Conservation (phyloP, 1,284 basidiomycete species). For the Irpex sp. region DNA sequence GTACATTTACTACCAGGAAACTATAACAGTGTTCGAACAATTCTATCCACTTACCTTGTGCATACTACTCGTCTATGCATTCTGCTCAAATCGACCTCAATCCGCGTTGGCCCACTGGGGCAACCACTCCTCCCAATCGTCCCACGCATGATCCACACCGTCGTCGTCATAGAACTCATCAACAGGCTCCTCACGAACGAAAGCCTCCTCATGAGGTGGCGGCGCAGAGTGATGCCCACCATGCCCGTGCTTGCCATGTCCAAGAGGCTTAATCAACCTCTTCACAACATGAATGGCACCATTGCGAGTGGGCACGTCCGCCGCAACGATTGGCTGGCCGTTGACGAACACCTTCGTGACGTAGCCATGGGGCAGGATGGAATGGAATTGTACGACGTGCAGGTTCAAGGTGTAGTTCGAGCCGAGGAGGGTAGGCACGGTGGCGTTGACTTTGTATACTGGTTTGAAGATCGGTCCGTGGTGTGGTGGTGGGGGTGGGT, state of each 20-base stretch:
- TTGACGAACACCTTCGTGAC: slow-evolving; percentile 51
- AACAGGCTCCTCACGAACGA: not conserved
- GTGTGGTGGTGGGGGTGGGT: slow-evolving; percentile 21
- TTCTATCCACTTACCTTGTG: no score
- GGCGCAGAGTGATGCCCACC: not conserved
- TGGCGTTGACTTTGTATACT: slow-evolving; percentile 38
- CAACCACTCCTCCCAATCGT: slow-evolving; percentile 57
- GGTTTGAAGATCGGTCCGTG: slow-evolving; percentile 14
- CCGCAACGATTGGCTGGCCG: slow-evolving; percentile 36
- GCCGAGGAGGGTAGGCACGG: slow-evolving; percentile 42
- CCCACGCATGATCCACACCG: slow-evolving; percentile 36
- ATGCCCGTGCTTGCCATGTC: not conserved
- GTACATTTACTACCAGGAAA: no score
- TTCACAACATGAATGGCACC: slow-evolving; percentile 57
- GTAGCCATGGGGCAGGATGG: slow-evolving; percentile 31
- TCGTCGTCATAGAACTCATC: slow-evolving; percentile 11
- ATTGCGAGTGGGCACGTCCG: slow-evolving; percentile 56
- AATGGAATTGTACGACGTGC: slow-evolving; percentile 44
- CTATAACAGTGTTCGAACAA: no score
- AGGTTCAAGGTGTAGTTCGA: slow-evolving; percentile 43
- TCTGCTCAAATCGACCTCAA: slow-evolving; percentile 2
- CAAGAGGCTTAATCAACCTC: slow-evolving; percentile 43
- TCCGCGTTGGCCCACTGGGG: slow-evolving; percentile 31
- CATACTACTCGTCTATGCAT: no score
- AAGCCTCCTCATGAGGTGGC: not conserved